Evolutionary conservation across 345 rosid species (phyloP).

Genomic region (Linum tenue): DNA sequence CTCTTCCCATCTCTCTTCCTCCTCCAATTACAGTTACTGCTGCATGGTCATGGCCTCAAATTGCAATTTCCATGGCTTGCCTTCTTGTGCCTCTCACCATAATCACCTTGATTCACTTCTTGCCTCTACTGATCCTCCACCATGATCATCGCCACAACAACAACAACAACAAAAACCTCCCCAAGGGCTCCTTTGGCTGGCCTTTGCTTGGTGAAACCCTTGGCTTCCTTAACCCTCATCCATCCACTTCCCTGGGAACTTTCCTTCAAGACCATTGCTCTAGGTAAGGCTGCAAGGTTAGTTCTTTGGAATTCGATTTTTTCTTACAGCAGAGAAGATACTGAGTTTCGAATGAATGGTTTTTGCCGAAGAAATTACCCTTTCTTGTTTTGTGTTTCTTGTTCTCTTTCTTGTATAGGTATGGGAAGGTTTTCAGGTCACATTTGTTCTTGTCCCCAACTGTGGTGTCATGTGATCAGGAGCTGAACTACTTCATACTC

Average conservation of each 20-base stretch:
- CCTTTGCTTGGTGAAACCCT: slow-evolving; percentile 57
- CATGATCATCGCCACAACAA: background rate
- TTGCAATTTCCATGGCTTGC: background rate
- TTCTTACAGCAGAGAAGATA: too few relatives aligned
- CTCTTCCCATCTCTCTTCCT: too few relatives aligned
- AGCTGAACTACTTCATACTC: slow-evolving; percentile 19
- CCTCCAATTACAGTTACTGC: too few relatives aligned
- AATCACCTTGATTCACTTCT: background rate
- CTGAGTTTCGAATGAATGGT: too few relatives aligned
- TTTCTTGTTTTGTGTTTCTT: too few relatives aligned
- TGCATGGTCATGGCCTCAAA: background rate
- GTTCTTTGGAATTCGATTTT: background rate
- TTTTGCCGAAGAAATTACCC: too few relatives aligned
- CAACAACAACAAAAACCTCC: slow-evolving; percentile 7
- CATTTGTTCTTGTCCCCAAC: slow-evolving; percentile 21
- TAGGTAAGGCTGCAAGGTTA: slow-evolving; percentile 13
- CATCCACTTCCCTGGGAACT: slow-evolving; percentile 36
- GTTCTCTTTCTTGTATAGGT: slow-evolving; percentile 7
- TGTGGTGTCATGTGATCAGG: slow-evolving; percentile 19
- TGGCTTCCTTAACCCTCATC: slow-evolving; percentile 38
- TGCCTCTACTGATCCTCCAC: background rate
- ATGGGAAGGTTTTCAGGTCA: slow-evolving; percentile 22
- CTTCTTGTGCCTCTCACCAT: background rate
- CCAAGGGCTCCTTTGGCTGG: slow-evolving; percentile 47
- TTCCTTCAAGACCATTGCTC: slow-evolving; percentile 41